Evolutionary conservation across 139 green algal genomes (phyloP).

Genomic region (Tetradesmus obliquus): DNA sequence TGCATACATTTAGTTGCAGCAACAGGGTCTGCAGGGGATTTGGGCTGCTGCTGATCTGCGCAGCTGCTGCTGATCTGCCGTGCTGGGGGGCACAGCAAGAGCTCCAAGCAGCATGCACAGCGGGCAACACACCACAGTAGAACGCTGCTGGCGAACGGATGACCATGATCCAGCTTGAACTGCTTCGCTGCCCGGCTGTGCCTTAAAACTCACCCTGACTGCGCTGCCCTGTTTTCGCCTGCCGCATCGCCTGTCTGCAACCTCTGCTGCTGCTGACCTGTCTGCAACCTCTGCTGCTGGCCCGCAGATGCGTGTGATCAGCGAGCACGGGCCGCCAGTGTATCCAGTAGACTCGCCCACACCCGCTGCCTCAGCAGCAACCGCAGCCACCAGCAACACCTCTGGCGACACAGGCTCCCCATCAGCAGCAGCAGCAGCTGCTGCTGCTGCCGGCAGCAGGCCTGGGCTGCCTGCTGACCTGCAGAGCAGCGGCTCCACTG

Average conservation of each 20-base stretch:
- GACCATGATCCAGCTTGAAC: too few species aligned
- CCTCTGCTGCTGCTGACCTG: neutral
- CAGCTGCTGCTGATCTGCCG: too few species aligned
- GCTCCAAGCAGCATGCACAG: too few species aligned
- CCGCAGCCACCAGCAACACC: neutral
- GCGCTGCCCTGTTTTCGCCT: too few species aligned
- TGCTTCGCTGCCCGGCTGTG: neutral
- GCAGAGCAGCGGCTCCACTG: neutral
- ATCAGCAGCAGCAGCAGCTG: neutral
- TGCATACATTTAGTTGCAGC: too few species aligned
- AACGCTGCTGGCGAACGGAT: too few species aligned
- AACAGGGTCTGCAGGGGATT: neutral
- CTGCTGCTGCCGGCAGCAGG: neutral
- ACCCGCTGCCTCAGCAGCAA: neutral
- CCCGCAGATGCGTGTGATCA: constrained; percentile 27
- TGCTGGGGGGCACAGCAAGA: too few species aligned
- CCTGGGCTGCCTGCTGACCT: neutral
- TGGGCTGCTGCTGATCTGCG: too few species aligned
- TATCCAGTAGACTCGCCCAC: neutral
- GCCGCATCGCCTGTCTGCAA: neutral
- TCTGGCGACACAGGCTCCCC: neutral
- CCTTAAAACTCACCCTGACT: neutral
- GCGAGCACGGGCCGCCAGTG: constrained; percentile 17
- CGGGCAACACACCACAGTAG: too few species aligned
- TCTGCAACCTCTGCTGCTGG: neutral